Base-by-base conservation (phyloP, 2,329 filamentous ascomycete genomes). In the Penicillium sp. region DNA sequence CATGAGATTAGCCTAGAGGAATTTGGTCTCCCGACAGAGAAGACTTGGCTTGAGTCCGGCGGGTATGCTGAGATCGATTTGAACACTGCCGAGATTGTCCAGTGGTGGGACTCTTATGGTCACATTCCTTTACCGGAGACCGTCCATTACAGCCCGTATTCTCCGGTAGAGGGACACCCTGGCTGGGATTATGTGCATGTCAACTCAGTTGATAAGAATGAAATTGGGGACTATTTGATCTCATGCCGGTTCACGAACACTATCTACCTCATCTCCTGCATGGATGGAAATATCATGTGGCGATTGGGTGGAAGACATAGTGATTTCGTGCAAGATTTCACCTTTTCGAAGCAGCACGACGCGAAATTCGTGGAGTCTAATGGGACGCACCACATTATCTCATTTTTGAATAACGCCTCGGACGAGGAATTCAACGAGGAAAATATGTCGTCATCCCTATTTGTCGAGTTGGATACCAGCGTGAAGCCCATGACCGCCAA, bases 121-220 rank as follows among this genome's bases (percentile, higher is more conserved):
- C 65, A 68, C 50, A 56, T 73, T 42, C 60, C 65, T 6, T 49
- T 74, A 13, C n/a, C 23, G 3, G 62, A 65, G 54, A 57, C 40
- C 16, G 54, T 65, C 13, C 62, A 65, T 46, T 65, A 65, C 23
- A 9, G 23, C 13, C 50, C 29, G 6, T 23, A 34, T n/a, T 60
- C 61, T 18, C 21, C n/a, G 1, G 38, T 48, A 9, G 56, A 56
- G 31, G 60, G 51, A 18, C 34, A 45, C 10, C 68, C 67, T 2
- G 68, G 68, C 3, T 71, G 66, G 67, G 69, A 72, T 50, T 72
- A 70, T 51, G 62, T 72, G 55, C 75, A 77, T 44, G 63, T 72
- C 46, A 77, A 76, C 53, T 67, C 72, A 2, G 64, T 75, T 25
- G 73, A 75, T 50, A 74, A 70, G 51, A 72, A 72, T 46, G 56